A percentile compares a stretch with the other conserved stretches of the same genome.
Conservation (phyloP, 495 filamentous ascomycete species). For the Gamarada debralockiae region DNA sequence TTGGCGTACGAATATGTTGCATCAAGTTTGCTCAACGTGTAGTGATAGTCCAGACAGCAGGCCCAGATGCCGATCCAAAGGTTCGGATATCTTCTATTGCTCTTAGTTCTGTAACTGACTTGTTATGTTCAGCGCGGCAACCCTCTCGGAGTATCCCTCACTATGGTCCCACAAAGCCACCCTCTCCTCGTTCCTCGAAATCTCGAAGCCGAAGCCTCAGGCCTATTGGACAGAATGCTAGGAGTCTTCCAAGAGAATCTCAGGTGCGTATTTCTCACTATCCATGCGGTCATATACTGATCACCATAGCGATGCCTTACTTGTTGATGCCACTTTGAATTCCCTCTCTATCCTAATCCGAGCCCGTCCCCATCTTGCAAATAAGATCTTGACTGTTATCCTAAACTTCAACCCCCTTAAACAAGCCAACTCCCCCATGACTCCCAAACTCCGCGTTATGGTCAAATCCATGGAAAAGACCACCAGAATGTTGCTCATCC, state of each 20-base stretch:
- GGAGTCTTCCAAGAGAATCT: conserved; percentile 79
- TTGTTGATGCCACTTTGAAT: conserved; percentile 90
- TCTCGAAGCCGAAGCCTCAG: conserved; percentile 87
- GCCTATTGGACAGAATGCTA: conserved; percentile 86
- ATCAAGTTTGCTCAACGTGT: conserved; percentile 96
- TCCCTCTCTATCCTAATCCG: conserved; percentile 76
- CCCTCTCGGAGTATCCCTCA: conserved; percentile 81
- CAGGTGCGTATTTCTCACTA: conserved; percentile 49
- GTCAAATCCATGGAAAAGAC: conserved; percentile 94
- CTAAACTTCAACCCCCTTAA: conserved; percentile 90
- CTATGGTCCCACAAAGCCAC: conserved; percentile 80
- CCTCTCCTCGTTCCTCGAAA: conserved; percentile 68
- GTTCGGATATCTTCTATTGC: conserved; percentile 44
- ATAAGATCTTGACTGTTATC: conserved; percentile 77
- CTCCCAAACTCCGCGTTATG: conserved; percentile 71
- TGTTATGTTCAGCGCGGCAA: conserved; percentile 59
- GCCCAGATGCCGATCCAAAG: conserved; percentile 76
- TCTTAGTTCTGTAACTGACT: conserved; percentile 5
- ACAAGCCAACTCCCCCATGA: conserved; percentile 71
- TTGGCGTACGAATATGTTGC: conserved; percentile 82
- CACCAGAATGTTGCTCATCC: conserved; percentile 72
- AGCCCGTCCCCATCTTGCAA: conserved; percentile 71
- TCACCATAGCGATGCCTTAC: conserved; percentile 68
- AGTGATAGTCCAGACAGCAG: conserved; percentile 85
- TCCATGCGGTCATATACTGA: conserved; percentile 5